phyloP scores from a whole-genome alignment of 2,329 filamentous ascomycete genomes.

The Aspergillus sp. region DNA sequence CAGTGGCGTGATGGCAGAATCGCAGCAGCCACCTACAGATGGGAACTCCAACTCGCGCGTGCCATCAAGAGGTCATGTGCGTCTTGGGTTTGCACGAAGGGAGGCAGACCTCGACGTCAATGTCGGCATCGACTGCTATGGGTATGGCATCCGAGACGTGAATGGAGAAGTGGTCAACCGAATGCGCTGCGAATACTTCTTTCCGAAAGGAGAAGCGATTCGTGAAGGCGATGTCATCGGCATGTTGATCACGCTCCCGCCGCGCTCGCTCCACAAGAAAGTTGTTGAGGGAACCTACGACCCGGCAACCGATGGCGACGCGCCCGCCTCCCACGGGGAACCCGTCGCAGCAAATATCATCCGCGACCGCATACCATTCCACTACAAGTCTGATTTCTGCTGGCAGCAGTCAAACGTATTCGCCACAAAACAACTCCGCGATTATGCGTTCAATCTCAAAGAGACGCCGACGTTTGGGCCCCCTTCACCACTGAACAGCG shows the following conservation, averaged over 20 bases:
- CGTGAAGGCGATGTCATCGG: constrained; percentile 91
- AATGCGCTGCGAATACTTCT: constrained; percentile 89
- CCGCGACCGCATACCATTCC: constrained; percentile 89
- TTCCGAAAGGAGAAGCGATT: constrained; percentile 73
- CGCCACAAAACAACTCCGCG: constrained; percentile 81
- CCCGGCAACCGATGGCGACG: constrained; percentile 66
- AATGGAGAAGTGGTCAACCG: constrained; percentile 89
- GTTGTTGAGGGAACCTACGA: constrained; percentile 86
- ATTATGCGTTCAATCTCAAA: constrained; percentile 51
- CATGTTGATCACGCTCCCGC: constrained; percentile 85
- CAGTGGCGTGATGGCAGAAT: constrained; percentile 54
- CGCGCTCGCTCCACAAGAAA: constrained; percentile 80
- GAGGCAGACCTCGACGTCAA: constrained; percentile 49
- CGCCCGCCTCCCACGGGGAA: constrained; percentile 32
- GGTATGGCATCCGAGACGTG: constrained; percentile 87
- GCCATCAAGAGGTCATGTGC: constrained; percentile 44
- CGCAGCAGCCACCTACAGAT: constrained; percentile 18
- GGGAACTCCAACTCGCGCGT: constrained; percentile 14
- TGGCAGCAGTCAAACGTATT: constrained; percentile 70
- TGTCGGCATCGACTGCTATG: constrained; percentile 90
- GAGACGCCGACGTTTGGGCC: constrained; percentile 46
- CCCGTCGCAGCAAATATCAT: constrained; percentile 76
- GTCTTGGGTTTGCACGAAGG: constrained; percentile 46
- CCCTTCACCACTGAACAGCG: constrained; percentile 58
- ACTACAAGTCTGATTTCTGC: constrained; percentile 89